Base-by-base conservation (phyloP, 1,284 basidiomycete species). In the Irpex rosettiformis region DNA sequence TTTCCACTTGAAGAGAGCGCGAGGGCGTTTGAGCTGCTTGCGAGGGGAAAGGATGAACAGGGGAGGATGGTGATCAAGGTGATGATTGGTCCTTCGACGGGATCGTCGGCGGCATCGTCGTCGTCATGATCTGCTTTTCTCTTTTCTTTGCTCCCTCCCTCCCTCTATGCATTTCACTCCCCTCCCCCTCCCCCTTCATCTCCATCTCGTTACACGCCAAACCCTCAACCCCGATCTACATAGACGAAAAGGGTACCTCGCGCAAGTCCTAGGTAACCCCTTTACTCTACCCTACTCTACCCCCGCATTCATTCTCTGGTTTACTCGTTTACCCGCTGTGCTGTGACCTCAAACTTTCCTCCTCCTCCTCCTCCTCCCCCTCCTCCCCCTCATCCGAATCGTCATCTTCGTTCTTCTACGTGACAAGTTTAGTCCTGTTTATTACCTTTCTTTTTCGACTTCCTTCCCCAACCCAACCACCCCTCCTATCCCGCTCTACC, bases 51-150 rank as follows among this genome's bases (percentile, higher is more conserved):
- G 64, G 94, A 94, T 70, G 86, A 89, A 61, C 70, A 84, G 4
- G 93, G 92, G 13, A 82, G 83, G 52, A 79, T 93, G 73, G 91
- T 95, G 47, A 80, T 96, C 71, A 96, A 96, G 78, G 84, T 94
- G 58, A 86, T 96, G 81, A 83, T 96, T 61, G 83, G 72, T 25
- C 61, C 68, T 16, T 57, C 56, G 24, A 18, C 43, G 18, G 43
- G 43, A n/a, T 45, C 43, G n/a, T n/a, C n/a, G n/a, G n/a, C n/a
- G n/a, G n/a, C n/a, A n/a, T n/a, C n/a, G n/a, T n/a, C n/a, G n/a
- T n/a, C n/a, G 4, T 45, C 43, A 45, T 45, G 43, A 45, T 45
- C 21, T 45, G 43, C 21, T 47, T 47, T 7, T 47, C 43, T 25
- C 27, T 11, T 18, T 45, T 18, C 43, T 18, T 18, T 22, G 2